phyloP scores from a whole-genome alignment of 1,284 basidiomycete species.

The Ceratorhiza oryzae-sativae region DNA sequence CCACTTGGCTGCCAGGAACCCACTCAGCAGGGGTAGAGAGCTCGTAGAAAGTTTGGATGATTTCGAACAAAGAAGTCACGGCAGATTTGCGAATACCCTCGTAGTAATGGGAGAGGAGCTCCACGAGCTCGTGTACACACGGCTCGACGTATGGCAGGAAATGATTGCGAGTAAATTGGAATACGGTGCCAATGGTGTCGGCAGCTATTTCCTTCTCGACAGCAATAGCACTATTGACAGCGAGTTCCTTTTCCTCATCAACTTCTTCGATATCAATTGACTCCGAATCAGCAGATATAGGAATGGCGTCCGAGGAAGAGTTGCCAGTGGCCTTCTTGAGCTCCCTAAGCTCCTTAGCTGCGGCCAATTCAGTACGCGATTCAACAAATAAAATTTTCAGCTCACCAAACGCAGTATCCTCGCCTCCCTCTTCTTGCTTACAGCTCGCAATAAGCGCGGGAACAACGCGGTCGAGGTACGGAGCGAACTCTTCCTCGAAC shows the following conservation, averaged over 20 bases:
- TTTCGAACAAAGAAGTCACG: constrained; percentile 87
- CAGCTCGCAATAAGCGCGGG: constrained; percentile 87
- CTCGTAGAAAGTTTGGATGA: constrained; percentile 92
- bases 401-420: constrained; percentile 53
- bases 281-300: constrained; percentile 58
- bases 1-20: constrained; percentile 73
- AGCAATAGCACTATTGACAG: constrained; percentile 95
- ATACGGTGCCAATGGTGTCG: constrained; percentile 93
- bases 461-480: constrained; percentile 86
- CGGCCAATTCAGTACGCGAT: constrained; percentile 54
- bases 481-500: constrained; percentile 93
- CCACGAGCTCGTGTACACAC: constrained; percentile 81
- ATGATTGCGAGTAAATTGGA: constrained; percentile 79
- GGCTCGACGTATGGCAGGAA: constrained; percentile 91
- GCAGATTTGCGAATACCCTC: constrained; percentile 98
- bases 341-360: constrained; percentile 55
- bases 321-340: constrained; percentile 61
- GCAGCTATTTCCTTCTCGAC: constrained; percentile 99
- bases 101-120: constrained; percentile 92
- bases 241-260: constrained; percentile 83
- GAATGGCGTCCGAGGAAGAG: constrained; percentile 71
- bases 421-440: constrained; percentile 81
- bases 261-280: constrained; percentile 76
- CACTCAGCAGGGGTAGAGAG: constrained; percentile 84
- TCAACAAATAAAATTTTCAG: constrained; percentile 50